Evolutionary conservation across 1,284 basidiomycete genomes (phyloP).

Genomic region (Vanrija sp.): DNA sequence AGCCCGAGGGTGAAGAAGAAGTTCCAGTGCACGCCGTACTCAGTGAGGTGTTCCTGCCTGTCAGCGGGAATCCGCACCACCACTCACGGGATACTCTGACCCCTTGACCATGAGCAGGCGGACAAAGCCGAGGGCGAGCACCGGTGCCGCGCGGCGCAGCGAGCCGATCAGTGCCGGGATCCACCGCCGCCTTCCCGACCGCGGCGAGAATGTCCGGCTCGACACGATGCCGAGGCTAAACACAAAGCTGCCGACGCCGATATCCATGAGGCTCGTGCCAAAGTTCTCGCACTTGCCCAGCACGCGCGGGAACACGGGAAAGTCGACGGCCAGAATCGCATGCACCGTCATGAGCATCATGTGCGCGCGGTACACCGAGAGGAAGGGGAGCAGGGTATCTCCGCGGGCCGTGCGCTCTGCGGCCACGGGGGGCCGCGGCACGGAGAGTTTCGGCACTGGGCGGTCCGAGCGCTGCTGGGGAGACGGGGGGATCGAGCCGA

Average conservation of each 20-base stretch:
- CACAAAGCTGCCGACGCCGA: constrained; percentile 78
- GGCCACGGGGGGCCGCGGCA: neutral
- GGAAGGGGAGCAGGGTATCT: constrained; percentile 50
- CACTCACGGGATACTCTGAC: constrained; percentile 80
- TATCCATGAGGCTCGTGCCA: constrained; percentile 96
- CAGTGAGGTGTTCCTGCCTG: constrained; percentile 85
- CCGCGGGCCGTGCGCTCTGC: constrained; percentile 5
- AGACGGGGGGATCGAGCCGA: neutral
- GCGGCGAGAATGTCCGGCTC: constrained; percentile 49
- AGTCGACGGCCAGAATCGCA: constrained; percentile 94
- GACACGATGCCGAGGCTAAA: constrained; percentile 91
- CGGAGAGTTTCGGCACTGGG: neutral
- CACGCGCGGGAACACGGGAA: constrained; percentile 79
- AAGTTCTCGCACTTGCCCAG: constrained; percentile 92
- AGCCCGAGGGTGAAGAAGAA: constrained; percentile 92
- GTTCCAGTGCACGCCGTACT: constrained; percentile 98
- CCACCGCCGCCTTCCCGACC: neutral
- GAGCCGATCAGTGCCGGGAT: constrained; percentile 27
- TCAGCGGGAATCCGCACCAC: constrained; percentile 4
- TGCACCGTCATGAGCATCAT: constrained; percentile 93
- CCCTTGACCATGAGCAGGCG: constrained; percentile 86
- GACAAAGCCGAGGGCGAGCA: constrained; percentile 70
- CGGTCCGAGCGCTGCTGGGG: neutral
- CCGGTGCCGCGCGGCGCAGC: constrained; percentile 61
- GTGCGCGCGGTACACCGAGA: constrained; percentile 87